Evolutionary conservation across 306 rosid genomes (phyloP), one percentile per base, ranked within the genome.

Genomic region (Geum urbanum): DNA sequence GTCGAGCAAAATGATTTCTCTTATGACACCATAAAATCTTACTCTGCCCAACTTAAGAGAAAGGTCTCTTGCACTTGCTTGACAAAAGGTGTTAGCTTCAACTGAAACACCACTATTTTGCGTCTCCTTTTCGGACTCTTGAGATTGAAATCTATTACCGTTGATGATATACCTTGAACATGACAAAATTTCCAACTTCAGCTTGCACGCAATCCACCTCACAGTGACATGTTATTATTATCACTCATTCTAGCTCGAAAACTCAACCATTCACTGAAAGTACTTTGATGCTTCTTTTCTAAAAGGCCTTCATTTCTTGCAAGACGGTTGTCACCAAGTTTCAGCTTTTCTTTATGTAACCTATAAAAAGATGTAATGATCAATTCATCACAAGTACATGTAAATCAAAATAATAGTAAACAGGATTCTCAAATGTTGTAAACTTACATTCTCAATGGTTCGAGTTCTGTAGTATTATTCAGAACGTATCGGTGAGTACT

Each of bases 51-150:
- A 2, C 8, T 3, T 4, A 6, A 40, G 67, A 1, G n/a, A 27
- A 63, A 3, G 9, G 8, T 63, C 67, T 9, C 67, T 62, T 62
- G 48, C 67, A 40, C 67, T 62, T 35, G 67, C 46, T 9, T 13
- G 43, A 62, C 48, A 62, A 24, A 62, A 39, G 6, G 67, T 62
- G 18, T 37, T 4, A 7, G 49, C 67, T 15, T 62, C 67, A 62
- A 62, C 44, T 5, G 20, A 62, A 41, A 62, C 67, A 62, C 24
- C 48, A 18, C 49, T 15, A 41, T 62, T 62, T 39, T 62, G 67
- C 41, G 27, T 62, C 6, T 24, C 27, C n/a, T 37, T 63, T 22
- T 41, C 32, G 3, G 14, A 24, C 0, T 6, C 22, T 32, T 41
- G n/a, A 40, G 35, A 43, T 9, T 63, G 68, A 43, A 63, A 63